Evolutionary conservation across 768 basidiomycete genomes (phyloP).

Genomic region (Pisolithus albus): DNA sequence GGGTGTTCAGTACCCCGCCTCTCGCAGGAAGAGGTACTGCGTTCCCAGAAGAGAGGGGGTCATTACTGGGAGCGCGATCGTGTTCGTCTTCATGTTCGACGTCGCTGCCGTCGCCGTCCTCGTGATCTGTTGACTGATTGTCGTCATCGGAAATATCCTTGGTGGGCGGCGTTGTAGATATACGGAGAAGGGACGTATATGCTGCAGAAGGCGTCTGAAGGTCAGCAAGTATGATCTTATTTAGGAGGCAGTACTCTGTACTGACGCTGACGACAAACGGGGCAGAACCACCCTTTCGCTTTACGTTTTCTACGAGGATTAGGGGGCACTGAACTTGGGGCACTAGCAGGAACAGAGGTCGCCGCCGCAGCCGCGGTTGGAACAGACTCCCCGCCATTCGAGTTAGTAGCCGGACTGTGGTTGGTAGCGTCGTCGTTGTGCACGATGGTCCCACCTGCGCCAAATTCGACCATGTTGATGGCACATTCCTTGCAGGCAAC

Average conservation of each 20-base stretch:
- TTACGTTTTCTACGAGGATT: conserved; percentile 75
- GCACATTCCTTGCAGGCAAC: conserved; percentile 96
- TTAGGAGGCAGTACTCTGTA: conserved; percentile 29
- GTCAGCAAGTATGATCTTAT: background rate
- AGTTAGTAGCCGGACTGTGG: conserved; percentile 24
- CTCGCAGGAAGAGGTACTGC: conserved; percentile 2
- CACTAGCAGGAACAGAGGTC: conserved; percentile 20
- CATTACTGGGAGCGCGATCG: conserved; percentile 6
- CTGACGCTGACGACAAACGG: conserved; percentile 91
- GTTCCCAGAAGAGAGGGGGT: conserved; percentile 7
- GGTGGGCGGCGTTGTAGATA: conserved; percentile 61
- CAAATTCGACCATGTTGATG: conserved; percentile 95
- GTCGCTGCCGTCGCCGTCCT: conserved; percentile 4
- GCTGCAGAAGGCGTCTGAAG: conserved; percentile 36
- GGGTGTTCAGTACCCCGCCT: conserved; percentile 14
- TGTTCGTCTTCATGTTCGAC: conserved; percentile 9
- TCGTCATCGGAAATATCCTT: conserved; percentile 33
- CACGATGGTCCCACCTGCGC: conserved; percentile 83
- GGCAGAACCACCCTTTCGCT: conserved; percentile 97
- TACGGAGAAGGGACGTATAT: conserved; percentile 80
- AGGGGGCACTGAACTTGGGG: conserved; percentile 23
- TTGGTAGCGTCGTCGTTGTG: conserved; percentile 37
- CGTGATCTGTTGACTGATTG: conserved; percentile 15
- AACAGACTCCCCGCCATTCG: conserved; percentile 19
- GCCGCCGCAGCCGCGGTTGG: conserved; percentile 14